Base-by-base conservation (phyloP, 306 rosid genomes). In the Malus asiatica region DNA sequence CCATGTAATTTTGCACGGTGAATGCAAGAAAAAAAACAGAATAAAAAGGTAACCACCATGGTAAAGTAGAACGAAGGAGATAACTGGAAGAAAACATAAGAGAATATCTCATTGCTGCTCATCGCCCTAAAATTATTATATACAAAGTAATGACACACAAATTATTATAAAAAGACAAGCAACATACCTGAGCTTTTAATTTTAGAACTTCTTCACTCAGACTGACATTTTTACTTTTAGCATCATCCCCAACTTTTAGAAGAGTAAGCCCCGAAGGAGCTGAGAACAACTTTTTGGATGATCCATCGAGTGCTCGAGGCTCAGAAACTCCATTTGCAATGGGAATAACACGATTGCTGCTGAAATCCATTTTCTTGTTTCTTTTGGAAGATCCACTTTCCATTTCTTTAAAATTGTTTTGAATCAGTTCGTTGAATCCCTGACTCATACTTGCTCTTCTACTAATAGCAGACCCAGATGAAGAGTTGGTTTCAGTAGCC, bases 261-360 rank as follows among this genome's bases (percentile, higher is more conserved):
- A 89, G 78, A 30, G 83, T 78, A 73, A 87, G 89, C 74, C 88
- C 91, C 63, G 90, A 89, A 11, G 90, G 79, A 63, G 88, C 83
- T 42, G 93, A 92, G 88, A 88, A 90, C 38, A 90, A 88, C 86
- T 86, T 88, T 86, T 88, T 90, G 35, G 93, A 90, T 48, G 96
- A 87, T 46, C 86, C 84, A 79, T 84, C 86, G 70, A 80, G 51
- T 25, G 88, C 82, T 51, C 89, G 90, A 80, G 87, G 84, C 64
- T 88, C 90, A 4, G 90, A 88, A 77, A 82, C 87, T 77, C 88
- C 93, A 84, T 82, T 86, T 69, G 88, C 87, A 78, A 86, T 82
- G 53, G 96, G 93, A 0, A 89, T 83, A 78, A 86, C 93, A n/a
- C 90, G 88, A 66, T 90, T 91, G 67, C 93, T 89, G 83, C 89